Evolutionary conservation across 805 yeast genomes (phyloP).

Genomic region (Zygotorulaspora danielsina): DNA sequence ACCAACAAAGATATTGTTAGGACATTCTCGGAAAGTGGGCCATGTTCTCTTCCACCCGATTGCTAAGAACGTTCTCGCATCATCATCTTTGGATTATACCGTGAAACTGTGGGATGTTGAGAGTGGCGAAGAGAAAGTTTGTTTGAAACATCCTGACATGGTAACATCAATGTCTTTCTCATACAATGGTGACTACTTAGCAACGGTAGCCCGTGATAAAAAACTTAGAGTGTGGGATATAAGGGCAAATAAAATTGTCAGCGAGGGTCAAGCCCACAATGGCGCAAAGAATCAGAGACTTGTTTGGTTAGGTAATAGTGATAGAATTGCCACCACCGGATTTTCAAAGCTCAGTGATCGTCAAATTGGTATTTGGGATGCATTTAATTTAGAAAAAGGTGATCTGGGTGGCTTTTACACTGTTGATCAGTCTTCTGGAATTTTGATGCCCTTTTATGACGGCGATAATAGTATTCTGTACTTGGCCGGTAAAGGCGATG

Average conservation of each 20-base stretch:
- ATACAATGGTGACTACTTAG: constrained; percentile 80
- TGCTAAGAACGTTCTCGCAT: constrained; percentile 80
- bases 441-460: constrained; percentile 87
- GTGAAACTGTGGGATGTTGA: constrained; percentile 89
- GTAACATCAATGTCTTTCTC: constrained; percentile 92
- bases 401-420: constrained; percentile 85
- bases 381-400: constrained; percentile 66
- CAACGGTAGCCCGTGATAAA: constrained; percentile 89
- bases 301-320: constrained; percentile 83
- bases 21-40: constrained; percentile 94
- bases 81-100: constrained; percentile 85
- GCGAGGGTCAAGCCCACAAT: constrained; percentile 84
- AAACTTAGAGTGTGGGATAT: constrained; percentile 89
- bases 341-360: constrained; percentile 90
- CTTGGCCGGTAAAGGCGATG: constrained; percentile 97
- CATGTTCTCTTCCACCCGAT: constrained; percentile 87
- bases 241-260: constrained; percentile 63
- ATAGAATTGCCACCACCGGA: constrained; percentile 89
- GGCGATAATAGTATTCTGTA: constrained; percentile 73
- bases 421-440: constrained; percentile 89
- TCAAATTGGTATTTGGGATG: constrained; percentile 92
- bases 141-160: constrained; percentile 81
- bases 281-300: constrained; percentile 91
- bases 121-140: constrained; percentile 62
- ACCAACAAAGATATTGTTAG: constrained; percentile 67